A percentile compares a stretch with the other conserved stretches of the same genome.
Conservation (phyloP, 2,329 filamentous ascomycete species). For the Talaromyces albobiverticillius region DNA sequence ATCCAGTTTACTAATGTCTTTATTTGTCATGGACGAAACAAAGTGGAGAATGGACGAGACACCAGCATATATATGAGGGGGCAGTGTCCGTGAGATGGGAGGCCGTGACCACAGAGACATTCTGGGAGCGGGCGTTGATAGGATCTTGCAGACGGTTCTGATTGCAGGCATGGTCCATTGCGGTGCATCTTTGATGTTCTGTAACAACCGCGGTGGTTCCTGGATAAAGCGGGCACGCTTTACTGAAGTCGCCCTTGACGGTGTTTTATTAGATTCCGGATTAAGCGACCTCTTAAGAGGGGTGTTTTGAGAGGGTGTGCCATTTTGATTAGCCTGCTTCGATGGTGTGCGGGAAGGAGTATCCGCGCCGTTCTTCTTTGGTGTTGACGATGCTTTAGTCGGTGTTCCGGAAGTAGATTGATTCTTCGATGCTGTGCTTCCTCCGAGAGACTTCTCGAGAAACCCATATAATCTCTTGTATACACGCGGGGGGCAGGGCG, state of each 20-base stretch:
- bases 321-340: conserved; percentile 14
- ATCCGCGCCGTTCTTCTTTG: conserved; percentile 3
- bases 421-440: conserved; percentile 20
- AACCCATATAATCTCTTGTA: conserved; percentile 84
- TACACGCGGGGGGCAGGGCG: conserved; percentile 73
- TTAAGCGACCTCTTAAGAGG: conserved; percentile 27
- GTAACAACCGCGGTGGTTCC: conserved; percentile 20
- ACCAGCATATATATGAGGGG: conserved; percentile 72
- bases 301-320: conserved; percentile 28
- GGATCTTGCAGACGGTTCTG: conserved; percentile 61
- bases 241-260: conserved; percentile 30
- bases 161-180: conserved; percentile 69
- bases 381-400: conserved; percentile 4
- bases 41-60: conserved; percentile 59
- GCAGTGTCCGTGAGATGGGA: conserved; percentile 49
- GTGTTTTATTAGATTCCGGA: conserved; percentile 38
- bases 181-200: conserved; percentile 45
- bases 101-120: conserved; percentile 36
- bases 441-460: conserved; percentile 66
- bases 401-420: conserved; percentile 17
- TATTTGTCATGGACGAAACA: conserved; percentile 43
- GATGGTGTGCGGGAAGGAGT: conserved; percentile 11
- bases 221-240: conserved; percentile 18
- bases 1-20: conserved; percentile 45
- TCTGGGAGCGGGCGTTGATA: conserved; percentile 52